A percentile compares a stretch with the other conserved stretches of the same genome.
Conservation (phyloP, 31 red algal species). For the Odonthalia washingtoniensis region DNA sequence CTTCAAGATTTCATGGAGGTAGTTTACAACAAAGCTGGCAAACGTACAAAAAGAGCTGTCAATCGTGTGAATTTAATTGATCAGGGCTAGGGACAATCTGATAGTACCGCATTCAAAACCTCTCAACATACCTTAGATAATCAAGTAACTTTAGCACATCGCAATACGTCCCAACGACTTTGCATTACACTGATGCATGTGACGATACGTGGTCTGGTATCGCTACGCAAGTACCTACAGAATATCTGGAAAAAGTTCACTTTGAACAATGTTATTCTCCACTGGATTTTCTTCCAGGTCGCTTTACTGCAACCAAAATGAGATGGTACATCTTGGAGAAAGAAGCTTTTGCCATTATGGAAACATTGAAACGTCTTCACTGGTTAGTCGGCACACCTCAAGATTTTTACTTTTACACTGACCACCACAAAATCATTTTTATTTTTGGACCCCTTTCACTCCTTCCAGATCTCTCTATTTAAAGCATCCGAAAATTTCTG, state of each 20-base stretch:
- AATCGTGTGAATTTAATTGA: neutral
- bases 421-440: slow-evolving; percentile 27
- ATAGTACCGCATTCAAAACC: neutral
- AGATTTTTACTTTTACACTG: slow-evolving; percentile 24
- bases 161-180: neutral
- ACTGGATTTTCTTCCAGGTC: neutral
- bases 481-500: neutral
- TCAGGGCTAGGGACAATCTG: neutral
- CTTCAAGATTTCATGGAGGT: neutral
- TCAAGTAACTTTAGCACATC: slow-evolving; percentile 3
- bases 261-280: neutral
- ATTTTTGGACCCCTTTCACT: neutral
- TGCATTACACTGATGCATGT: slow-evolving; percentile 9
- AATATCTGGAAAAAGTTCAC: neutral
- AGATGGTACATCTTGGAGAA: slow-evolving; percentile 25
- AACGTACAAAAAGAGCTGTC: neutral
- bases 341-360: slow-evolving; percentile 24
- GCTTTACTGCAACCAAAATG: neutral
- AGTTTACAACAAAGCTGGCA: neutral
- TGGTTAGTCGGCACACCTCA: neutral
- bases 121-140: neutral
- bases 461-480: neutral
- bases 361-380: neutral
- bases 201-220: slow-evolving; percentile 8
- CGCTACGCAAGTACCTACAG: neutral